Evolutionary conservation across 805 yeast species (phyloP).

Genomic region (Metschnikowia borealis): DNA sequence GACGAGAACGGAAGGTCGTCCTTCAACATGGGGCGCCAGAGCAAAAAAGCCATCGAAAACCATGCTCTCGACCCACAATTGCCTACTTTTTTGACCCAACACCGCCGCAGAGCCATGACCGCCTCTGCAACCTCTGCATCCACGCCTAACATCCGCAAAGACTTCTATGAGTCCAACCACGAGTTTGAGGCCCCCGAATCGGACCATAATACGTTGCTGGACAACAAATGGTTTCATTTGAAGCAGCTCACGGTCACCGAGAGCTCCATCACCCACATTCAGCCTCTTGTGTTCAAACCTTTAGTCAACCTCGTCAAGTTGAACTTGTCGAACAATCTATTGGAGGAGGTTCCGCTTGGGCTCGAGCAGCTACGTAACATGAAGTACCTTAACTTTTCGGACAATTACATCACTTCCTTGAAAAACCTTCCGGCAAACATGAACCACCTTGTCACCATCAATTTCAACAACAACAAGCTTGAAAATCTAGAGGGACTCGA

Average conservation of each 20-base stretch:
- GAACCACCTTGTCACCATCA: slow-evolving; percentile 40
- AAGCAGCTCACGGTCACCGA: slow-evolving; percentile 41
- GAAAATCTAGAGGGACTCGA: slow-evolving; percentile 43
- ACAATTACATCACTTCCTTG: slow-evolving; percentile 36
- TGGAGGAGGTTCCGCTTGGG: slow-evolving; percentile 51
- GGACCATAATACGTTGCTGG: slow-evolving; percentile 26
- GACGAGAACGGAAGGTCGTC: slow-evolving; percentile 43
- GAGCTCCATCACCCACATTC: slow-evolving; percentile 36
- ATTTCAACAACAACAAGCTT: slow-evolving; percentile 48
- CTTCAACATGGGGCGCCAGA: slow-evolving; percentile 25
- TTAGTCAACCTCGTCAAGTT: slow-evolving; percentile 40
- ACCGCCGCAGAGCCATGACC: slow-evolving; percentile 15
- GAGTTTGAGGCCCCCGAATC: not conserved
- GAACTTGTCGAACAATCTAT: slow-evolving; percentile 53
- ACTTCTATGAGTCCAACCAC: slow-evolving; percentile 3
- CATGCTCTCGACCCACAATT: not conserved
- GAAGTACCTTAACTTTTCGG: slow-evolving; percentile 44
- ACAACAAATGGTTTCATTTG: slow-evolving; percentile 37
- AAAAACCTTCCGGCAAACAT: slow-evolving; percentile 33
- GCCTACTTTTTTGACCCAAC: not conserved
- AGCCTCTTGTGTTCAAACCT: slow-evolving; percentile 36
- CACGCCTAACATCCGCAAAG: slow-evolving; percentile 5
- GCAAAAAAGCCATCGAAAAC: slow-evolving; percentile 13
- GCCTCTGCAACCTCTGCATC: slow-evolving; percentile 7
- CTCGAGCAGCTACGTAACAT: slow-evolving; percentile 45